Base-by-base conservation (phyloP, 2,329 filamentous ascomycete species). In the Periglandula ipomoeae region DNA sequence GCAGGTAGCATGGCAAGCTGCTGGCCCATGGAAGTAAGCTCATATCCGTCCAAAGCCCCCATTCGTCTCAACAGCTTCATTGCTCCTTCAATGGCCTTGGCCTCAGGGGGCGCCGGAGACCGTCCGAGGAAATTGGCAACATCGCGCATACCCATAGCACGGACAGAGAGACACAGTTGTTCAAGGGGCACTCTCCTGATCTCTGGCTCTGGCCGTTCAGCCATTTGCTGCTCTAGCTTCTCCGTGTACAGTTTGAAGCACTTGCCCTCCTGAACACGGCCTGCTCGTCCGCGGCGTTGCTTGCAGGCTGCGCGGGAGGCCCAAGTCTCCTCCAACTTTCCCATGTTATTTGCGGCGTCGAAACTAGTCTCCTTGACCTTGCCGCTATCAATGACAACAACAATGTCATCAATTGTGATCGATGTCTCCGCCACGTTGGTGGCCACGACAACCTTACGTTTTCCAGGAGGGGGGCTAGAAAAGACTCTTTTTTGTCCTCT, bases 401-500 rank as follows among this genome's bases (percentile, higher is more conserved):
- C 87, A 47, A 98, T 87, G 61, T 98, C 93, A 61, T 96, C 90
- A 52, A 98, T 98, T 0, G 93, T 98, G 63, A 98, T 97, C 2
- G 93, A 97, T 0, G 93, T 98, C 65, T 98, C 93, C 2, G 93
- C 93, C 2, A 98, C 91, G 59, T 98, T 98, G 40, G 93, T 98
- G 1, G 93, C 88, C 6, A 91, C 87, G 30, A 98, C 87, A 11
- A 98, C 81, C 67, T 98, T 98, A 32, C 93, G 79, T 67, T 88
- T 90, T 0, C 89, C 89, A 3, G 70, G 65, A 0, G 91, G 90
- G 4, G 93, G 71, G 13, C 75, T 74, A 24, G 80, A 75, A 62
- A 98, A 98, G 1, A 98, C 93, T 22, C 82, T 79, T 52, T 87
- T 85, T 65, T 98, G 93, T 58, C 97, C 91, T 2, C 77, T 77